Percentiles rank a stretch among this genome's conserved stretches.
Conservation (phyloP, 108 stramenopile genomes). For the Licmophora abbreviata region DNA sequence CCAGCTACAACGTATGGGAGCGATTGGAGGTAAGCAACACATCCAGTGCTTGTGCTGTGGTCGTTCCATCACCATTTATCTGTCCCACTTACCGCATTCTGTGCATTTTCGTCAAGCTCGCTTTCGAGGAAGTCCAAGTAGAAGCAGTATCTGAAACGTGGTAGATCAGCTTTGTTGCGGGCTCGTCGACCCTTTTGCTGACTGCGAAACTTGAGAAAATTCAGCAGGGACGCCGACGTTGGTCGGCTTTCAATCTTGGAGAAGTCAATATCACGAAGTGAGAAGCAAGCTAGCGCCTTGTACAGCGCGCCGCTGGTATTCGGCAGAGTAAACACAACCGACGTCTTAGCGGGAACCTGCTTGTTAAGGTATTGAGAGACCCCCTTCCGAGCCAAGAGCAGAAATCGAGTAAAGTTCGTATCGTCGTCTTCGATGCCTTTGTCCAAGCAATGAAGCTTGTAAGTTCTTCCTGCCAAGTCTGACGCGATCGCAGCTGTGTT, state of each 20-base stretch:
- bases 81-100: conserved; percentile 48
- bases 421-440: conserved; percentile 96
- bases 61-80: no score
- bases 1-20: conserved; percentile 16
- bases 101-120: conserved; percentile 59
- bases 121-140: conserved; percentile 80
- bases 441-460: conserved; percentile 83
- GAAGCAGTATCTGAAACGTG: conserved; percentile 88
- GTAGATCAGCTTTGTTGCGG: conserved; percentile 34
- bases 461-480: conserved; percentile 86
- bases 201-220: conserved; percentile 74
- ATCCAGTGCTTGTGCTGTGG: no score
- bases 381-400: conserved; percentile 78
- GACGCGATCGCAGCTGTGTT: conserved; percentile 93
- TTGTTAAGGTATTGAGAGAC: conserved; percentile 58
- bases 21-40: conserved; percentile 1
- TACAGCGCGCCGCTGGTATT: conserved; percentile 91
- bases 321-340: conserved; percentile 90
- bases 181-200: conserved; percentile 32
- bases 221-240: conserved; percentile 74
- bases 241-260: conserved; percentile 96
- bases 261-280: conserved; percentile 92
- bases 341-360: conserved; percentile 82
- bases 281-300: conserved; percentile 94
- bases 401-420: conserved; percentile 95